Percentiles rank a stretch among this genome's conserved stretches.
Conservation (phyloP, 805 yeast genomes). For the Wickerhamomyces subpelliculosus region DNA sequence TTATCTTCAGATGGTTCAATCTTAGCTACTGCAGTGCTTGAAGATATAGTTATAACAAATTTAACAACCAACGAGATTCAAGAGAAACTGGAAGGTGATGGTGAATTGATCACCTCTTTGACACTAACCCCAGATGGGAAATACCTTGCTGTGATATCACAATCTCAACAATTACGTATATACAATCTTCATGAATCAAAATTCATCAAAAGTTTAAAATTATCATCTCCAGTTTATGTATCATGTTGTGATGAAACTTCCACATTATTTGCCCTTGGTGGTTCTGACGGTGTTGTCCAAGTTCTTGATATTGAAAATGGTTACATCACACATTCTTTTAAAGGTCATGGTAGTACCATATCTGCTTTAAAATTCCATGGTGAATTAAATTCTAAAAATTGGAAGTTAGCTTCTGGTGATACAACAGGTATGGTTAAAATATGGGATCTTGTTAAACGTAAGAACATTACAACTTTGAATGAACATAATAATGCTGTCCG, state of each 20-base stretch:
- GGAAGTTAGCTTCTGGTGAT: slow-evolving; percentile 76
- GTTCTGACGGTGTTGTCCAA: slow-evolving; percentile 86
- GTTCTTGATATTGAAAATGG: slow-evolving; percentile 92
- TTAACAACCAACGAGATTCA: slow-evolving; percentile 49
- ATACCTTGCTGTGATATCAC: slow-evolving; percentile 66
- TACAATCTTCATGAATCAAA: slow-evolving; percentile 33
- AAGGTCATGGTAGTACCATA: slow-evolving; percentile 89
- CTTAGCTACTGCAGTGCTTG: slow-evolving; percentile 75
- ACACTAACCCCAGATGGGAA: slow-evolving; percentile 71
- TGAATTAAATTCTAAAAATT: slow-evolving; percentile 53
- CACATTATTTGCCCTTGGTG: slow-evolving; percentile 85
- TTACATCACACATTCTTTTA: slow-evolving; percentile 78
- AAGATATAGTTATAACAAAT: slow-evolving; percentile 67
- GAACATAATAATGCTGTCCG: slow-evolving; percentile 86
- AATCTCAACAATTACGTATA: slow-evolving; percentile 74
- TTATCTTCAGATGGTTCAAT: slow-evolving; percentile 53
- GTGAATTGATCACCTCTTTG: slow-evolving; percentile 77
- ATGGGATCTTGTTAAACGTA: slow-evolving; percentile 67
- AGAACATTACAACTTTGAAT: slow-evolving; percentile 50
- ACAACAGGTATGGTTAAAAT: slow-evolving; percentile 49
- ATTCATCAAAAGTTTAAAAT: slow-evolving; percentile 45
- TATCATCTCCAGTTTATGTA: slow-evolving; percentile 78
- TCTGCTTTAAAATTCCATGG: slow-evolving; percentile 75
- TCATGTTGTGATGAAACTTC: slow-evolving; percentile 74
- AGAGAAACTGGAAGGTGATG: slow-evolving; percentile 68